A percentile compares a stretch with the other conserved stretches of the same genome.
Conservation (phyloP, 805 yeast genomes). For the Maudiozyma serrabonitensis region DNA sequence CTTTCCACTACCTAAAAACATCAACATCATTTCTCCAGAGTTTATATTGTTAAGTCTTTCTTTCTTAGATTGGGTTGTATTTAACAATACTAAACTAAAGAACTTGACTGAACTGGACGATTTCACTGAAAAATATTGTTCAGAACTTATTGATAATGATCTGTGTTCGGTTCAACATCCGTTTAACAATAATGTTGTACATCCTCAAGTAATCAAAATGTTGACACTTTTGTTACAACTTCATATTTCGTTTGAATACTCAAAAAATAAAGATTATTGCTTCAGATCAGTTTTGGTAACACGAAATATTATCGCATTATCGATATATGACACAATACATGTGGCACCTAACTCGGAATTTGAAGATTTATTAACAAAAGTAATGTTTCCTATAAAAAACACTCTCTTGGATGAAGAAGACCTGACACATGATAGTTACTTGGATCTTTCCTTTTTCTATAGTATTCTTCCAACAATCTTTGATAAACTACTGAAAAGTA, state of each 20-base stretch:
- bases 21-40: slow-evolving; percentile 21
- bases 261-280: background rate
- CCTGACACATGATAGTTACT: slow-evolving; percentile 4
- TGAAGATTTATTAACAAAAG: slow-evolving; percentile 6
- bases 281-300: slow-evolving; percentile 10
- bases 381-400: background rate
- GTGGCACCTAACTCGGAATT: slow-evolving; percentile 14
- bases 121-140: background rate
- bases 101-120: background rate
- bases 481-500: background rate
- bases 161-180: background rate
- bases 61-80: slow-evolving; percentile 27
- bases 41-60: slow-evolving; percentile 31
- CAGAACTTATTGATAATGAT: background rate
- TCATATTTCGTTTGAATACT: background rate
- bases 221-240: background rate
- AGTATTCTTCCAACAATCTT: slow-evolving; percentile 8
- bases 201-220: background rate
- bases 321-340: slow-evolving; percentile 29
- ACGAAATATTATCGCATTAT: slow-evolving; percentile 28
- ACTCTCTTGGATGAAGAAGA: background rate
- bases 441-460: slow-evolving; percentile 9
- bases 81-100: background rate
- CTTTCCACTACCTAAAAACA: background rate
- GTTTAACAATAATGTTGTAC: background rate